Conservation (phyloP, 345 rosid species). For the Raphanus raphanistrum region DNA sequence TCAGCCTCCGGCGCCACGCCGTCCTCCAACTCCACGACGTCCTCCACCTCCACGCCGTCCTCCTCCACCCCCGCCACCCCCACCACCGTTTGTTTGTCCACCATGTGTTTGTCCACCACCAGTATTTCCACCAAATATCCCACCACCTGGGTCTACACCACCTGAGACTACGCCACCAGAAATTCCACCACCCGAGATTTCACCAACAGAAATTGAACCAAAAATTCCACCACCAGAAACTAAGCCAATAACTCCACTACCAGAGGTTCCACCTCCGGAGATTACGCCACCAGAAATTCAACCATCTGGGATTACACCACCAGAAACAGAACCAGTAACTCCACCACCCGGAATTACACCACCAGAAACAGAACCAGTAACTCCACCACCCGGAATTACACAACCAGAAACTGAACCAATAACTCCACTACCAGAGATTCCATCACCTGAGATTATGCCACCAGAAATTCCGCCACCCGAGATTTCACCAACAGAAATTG, state of each 20-base stretch:
- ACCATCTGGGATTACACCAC: background rate
- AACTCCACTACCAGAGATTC: background rate
- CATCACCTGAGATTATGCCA: background rate
- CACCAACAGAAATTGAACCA: background rate
- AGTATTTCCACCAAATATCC: background rate
- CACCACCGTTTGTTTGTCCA: background rate
- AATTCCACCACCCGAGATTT: background rate
- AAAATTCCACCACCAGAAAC: background rate
- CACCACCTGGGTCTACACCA: background rate
- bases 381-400: background rate
- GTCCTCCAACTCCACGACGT: background rate
- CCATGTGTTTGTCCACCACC: constrained; percentile 3
- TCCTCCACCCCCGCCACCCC: constrained; percentile 1
- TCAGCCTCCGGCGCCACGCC: constrained; percentile 1
- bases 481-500: background rate
- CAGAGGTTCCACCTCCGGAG: background rate
- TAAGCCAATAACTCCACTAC: background rate
- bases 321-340: background rate
- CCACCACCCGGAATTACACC: background rate
- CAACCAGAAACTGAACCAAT: background rate
- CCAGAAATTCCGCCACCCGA: background rate
- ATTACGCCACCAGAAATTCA: background rate
- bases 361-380: background rate
- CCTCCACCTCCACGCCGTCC: background rate
- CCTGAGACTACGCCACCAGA: background rate